Percentiles rank a stretch among this genome's conserved stretches.
Conservation (phyloP, 2,329 filamentous ascomycete species). For the Xylaria sp. region DNA sequence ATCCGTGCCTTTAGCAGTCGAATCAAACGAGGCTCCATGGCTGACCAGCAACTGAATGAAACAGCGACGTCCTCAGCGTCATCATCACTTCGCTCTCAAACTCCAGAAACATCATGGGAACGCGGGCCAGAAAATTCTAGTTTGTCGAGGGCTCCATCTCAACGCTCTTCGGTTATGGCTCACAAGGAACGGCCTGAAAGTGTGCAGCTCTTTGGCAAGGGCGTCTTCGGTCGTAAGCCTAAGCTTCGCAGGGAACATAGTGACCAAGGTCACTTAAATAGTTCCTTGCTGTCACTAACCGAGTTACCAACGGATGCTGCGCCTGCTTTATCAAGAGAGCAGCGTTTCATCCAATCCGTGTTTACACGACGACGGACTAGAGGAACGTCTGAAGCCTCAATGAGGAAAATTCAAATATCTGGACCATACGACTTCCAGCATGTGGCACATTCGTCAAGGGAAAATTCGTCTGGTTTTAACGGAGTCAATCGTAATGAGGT, state of each 20-base stretch:
- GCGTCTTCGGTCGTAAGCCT: constrained; percentile 66
- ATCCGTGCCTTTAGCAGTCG: constrained; percentile 66
- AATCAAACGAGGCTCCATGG: constrained; percentile 65
- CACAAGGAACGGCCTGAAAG: constrained; percentile 68
- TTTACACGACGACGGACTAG: constrained; percentile 62
- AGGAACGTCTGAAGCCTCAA: constrained; percentile 39
- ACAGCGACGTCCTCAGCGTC: constrained; percentile 66
- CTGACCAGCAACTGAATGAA: constrained; percentile 60
- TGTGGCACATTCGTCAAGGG: constrained; percentile 67
- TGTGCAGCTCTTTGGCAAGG: constrained; percentile 68
- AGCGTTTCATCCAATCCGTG: constrained; percentile 59
- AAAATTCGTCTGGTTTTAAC: constrained; percentile 57
- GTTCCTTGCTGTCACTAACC: constrained; percentile 61
- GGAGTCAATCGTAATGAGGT: constrained; percentile 56
- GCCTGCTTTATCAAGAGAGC: constrained; percentile 54
- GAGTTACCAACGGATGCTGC: constrained; percentile 55
- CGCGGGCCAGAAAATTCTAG: constrained; percentile 59
- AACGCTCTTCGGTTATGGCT: constrained; percentile 64
- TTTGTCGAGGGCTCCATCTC: constrained; percentile 67
- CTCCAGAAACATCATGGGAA: constrained; percentile 61
- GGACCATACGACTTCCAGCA: constrained; percentile 75
- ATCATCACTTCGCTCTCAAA: constrained; percentile 63
- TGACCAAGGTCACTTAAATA: constrained; percentile 59
- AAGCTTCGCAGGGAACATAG: constrained; percentile 64
- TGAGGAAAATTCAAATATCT: constrained; percentile 66